Evolutionary conservation across 495 filamentous ascomycete species (phyloP), one percentile per base, ranked within the genome.

Genomic region (Sphaerosporella brunnea): DNA sequence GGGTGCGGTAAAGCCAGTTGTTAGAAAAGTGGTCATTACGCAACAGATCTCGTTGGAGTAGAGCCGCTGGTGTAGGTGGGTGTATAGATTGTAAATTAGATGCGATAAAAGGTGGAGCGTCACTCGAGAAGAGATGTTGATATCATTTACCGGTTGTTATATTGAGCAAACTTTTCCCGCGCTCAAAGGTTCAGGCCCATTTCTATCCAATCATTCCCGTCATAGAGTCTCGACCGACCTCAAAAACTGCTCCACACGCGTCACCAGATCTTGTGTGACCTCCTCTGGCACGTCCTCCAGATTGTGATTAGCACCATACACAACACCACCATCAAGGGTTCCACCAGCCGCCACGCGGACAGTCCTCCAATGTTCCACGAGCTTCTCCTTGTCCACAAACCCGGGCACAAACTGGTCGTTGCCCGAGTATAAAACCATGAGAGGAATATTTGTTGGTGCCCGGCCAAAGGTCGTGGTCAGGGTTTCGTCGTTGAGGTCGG

Each of bases 391-490:
- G 60, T 93, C 76, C 16, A 86, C 62, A 19, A 39, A 63, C 3
- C 58, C 44, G 1, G 82, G 74, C 39, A 82, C 73, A 65, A 71
- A 75, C 65, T 85, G 73, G 66, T 97, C 90, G 23, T 63, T 65
- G 1, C 69, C 84, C 2, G 81, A 79, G 48, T 77, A 78, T 48
- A 94, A 60, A 21, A 80, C 71, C 51, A 75, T 64, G 32, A 87
- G 44, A 9, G 77, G 69, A 23, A 69, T 73, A 26, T 67, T 54
- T 44, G 69, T 51, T 21, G 68, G 68, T 34, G 81, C 63, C 45
- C 42, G 60, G 1, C 82, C 83, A 71, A 90, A 94, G 21, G 71
- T 82, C 36, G 64, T 54, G 36, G 50, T 44, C 36, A 86, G 62
- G 45, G 69, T 62, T 40, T 72, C 63, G 39, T 82, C 77, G 0